phyloP scores from a whole-genome alignment of 140 eudicot genomes.

The Oenanthe javanica region DNA sequence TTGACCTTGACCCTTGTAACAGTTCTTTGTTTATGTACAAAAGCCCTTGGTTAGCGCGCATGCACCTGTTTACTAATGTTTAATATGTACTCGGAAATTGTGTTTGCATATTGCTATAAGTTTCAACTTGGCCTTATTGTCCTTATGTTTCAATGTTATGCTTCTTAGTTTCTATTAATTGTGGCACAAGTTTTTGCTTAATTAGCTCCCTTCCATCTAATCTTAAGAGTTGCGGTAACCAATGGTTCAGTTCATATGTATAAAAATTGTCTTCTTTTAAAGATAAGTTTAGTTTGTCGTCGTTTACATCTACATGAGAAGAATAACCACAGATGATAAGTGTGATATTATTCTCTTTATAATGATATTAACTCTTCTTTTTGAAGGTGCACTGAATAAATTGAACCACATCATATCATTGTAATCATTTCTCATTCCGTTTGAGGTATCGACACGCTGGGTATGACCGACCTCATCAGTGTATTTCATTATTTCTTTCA shows the following conservation, averaged over 20 bases:
- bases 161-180: neutral
- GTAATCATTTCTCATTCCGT: neutral
- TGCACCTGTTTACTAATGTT: constrained; percentile 25
- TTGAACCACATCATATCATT: neutral
- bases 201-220: neutral
- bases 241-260: neutral
- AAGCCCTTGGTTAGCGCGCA: constrained; percentile 22
- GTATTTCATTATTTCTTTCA: neutral
- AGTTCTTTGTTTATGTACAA: constrained; percentile 32
- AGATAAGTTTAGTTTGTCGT: neutral
- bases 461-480: neutral
- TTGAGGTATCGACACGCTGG: neutral
- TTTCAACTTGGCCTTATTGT: constrained; percentile 17
- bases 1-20: constrained; percentile 10
- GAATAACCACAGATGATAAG: neutral
- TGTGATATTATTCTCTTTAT: neutral
- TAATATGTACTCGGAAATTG: constrained; percentile 24
- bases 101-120: constrained; percentile 38
- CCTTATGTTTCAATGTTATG: neutral
- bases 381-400: neutral
- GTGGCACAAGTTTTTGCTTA: neutral
- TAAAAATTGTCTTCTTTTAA: neutral
- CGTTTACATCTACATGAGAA: neutral
- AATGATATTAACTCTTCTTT: neutral
- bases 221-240: neutral